Base-by-base conservation (phyloP, 305 asterid genomes). In the Fraxinus platypoda region DNA sequence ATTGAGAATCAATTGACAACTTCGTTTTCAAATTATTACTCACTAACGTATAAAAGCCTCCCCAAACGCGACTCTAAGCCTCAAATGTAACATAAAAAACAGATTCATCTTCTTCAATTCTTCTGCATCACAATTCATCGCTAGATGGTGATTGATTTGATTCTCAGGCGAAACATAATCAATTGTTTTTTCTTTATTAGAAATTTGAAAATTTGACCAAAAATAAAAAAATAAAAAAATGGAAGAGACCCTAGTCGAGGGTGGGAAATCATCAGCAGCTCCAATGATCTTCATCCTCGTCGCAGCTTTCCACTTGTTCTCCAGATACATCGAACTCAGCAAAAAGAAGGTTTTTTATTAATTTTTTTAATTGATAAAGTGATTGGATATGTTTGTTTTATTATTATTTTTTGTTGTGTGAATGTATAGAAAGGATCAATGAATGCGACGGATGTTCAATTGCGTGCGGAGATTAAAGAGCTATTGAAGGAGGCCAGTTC, bases 401-500 rank as follows among this genome's bases (percentile, higher is more conserved):
- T 46, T 37, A 5, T 37, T 34, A 5, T 35, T 35, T 37, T 79
- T 79, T 78, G 25, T 74, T 19, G 59, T 41, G 11, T 38, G 38
- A 23, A 8, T 78, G 49, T 68, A 8, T 87, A 96, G 99, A 92
- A 86, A 86, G 91, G 88, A 81, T 76, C 90, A 26, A 82, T 25
- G 64, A 87, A 84, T 75, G 87, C 82, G 2, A 78, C 76, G 83
- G 98, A 93, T 82, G 52, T 77, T 78, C 85, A 86, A 85, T 81
- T 93, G 81, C 91, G 92, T 15, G 90, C 85, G 76, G 97, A 94
- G 87, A 94, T 94, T 79, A 93, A 87, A 82, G 88, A 86, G 92
- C 95, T 94, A 17, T 83, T 88, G 84, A 93, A 89, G 91, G 99
- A 95, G 84, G 98, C 98, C 52, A 88, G 88, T 81, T 72, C 94